Evolutionary conservation across 768 basidiomycete genomes (phyloP), one percentile per base, ranked within the genome.

Genomic region (Mycena amicta): DNA sequence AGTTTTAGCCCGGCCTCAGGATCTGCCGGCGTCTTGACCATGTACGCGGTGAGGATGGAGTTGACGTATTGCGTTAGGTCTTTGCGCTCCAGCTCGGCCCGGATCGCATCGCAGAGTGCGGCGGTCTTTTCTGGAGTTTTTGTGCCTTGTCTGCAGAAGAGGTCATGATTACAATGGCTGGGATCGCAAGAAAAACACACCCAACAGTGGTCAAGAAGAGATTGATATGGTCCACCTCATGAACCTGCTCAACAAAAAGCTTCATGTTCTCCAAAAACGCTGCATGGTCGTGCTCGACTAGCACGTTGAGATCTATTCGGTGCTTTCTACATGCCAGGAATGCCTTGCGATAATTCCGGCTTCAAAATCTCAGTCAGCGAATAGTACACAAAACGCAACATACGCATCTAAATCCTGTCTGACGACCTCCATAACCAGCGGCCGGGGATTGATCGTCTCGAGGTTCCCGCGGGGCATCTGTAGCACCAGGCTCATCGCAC

Each of bases 381-480:
- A 26, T 46, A 41, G 39, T 20, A 6, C 11, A 22, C 25, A 30
- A 25, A 31, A 31, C 11, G 33, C 11, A 31, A 81, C 87, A 66
- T 66, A 93, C 95, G 72, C 76, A 33, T 89, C 80, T 5, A 98
- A 75, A 68, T 95, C 90, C 52, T 83, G 78, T 51, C 83, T 82
- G 1, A 98, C 88, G 4, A 93, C 88, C 55, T 88, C 83, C 79
- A 97, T 85, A 18, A 98, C 95, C 65, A 99, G 73, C 13, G 95
- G 91, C 41, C 97, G 80, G 3, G 97, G 97, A 66, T 90, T 93
- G 53, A 99, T 88, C 1, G 94, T 98, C 76, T 99, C 97, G 59
- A 99, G 69, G 72, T 98, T 98, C 1, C 97, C 97, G 63, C 97
- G 77, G 0, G 96, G 97, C 96, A 98, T 98, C 74, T 99, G 97